A percentile compares a stretch with the other conserved stretches of the same genome.
phyloP scores from a whole-genome alignment of 768 basidiomycete species.

The Tylopilus subfusipes region DNA sequence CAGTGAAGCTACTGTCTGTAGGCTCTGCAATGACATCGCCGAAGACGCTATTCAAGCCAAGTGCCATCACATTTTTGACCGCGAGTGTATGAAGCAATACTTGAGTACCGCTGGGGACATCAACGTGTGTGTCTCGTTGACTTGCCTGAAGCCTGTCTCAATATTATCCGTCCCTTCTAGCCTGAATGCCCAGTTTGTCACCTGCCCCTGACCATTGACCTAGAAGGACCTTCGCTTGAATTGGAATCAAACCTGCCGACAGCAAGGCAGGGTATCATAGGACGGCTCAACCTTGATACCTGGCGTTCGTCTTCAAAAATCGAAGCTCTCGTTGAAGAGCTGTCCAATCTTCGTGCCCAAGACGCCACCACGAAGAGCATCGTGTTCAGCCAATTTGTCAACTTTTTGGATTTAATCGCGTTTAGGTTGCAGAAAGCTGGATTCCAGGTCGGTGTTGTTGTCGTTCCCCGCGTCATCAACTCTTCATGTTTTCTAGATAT shows the following conservation, averaged over 20 bases:
- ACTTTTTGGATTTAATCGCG: constrained; percentile 90
- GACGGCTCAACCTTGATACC: constrained; percentile 79
- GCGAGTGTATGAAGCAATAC: constrained; percentile 94
- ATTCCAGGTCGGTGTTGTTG: constrained; percentile 59
- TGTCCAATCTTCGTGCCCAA: constrained; percentile 76
- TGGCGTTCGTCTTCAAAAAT: constrained; percentile 98
- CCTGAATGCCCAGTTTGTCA: constrained; percentile 96
- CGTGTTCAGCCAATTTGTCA: constrained; percentile 95
- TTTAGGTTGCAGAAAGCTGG: constrained; percentile 89
- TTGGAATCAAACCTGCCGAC: constrained; percentile 52
- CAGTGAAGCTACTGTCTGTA: constrained; percentile 81
- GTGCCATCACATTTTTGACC: constrained; percentile 92
- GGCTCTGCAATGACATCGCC: constrained; percentile 94
- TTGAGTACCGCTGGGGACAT: constrained; percentile 69
- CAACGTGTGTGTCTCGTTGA: constrained; percentile 41
- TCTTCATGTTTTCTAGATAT: constrained; percentile 52
- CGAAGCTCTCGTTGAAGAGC: constrained; percentile 92
- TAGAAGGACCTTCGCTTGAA: constrained; percentile 92
- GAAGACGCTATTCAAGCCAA: constrained; percentile 96
- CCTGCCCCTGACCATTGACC: constrained; percentile 85
- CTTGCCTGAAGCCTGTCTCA: neutral
- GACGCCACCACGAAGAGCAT: constrained; percentile 94
- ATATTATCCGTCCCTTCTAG: constrained; percentile 33
- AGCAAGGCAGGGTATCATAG: constrained; percentile 87
- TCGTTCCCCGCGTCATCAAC: neutral